Base-by-base conservation (phyloP, 78 protist species). In the Parvularia atlantis region DNA sequence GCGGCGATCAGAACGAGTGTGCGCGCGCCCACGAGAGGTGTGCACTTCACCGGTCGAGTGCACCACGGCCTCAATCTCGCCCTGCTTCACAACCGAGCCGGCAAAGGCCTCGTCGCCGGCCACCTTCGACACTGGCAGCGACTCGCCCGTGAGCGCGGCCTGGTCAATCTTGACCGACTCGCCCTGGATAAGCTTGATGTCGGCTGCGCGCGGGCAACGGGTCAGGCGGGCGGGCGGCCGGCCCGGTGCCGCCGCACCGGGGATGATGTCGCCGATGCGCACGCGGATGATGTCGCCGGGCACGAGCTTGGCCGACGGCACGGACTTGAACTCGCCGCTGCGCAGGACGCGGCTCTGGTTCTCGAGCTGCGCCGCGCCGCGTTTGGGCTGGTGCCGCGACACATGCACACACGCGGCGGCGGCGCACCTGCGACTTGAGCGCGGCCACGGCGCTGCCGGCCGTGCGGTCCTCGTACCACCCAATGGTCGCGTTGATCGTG, bases 191-290 rank as follows among this genome's bases (percentile, higher is more conserved):
- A 87, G 44, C 56, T 81, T 73, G n/a, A 89, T 62, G 52, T 94
- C 98, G 11, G 91, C 93, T 76, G 61, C 57, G 16, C 68, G 87
- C 95, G 36, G n/a, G n/a, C n/a, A n/a, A n/a, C n/a, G n/a, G n/a
- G n/a, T n/a, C n/a, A n/a, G n/a, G n/a, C n/a, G n/a, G n/a, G n/a
- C n/a, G n/a, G n/a, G n/a, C n/a, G n/a, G n/a, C n/a, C n/a, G n/a
- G n/a, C n/a, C n/a, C 46, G 9, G 46, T 9, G 46, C 4, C 4
- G 46, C 4, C 19, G 46, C 46, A 41, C 4, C 46, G 19, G 19
- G 46, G 46, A 10, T 10, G 46, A 41, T 41, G 46, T 10, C 46
- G 9, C 9, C 4, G 58, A 82, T 56, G 31, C 77, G 64, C 30
- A 91, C 31, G 22, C 66, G 77, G 31, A 85, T 61, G 19, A 91